Evolutionary conservation across 225 moss, liverwort and hornwort genomes (phyloP), one percentile per base, ranked within the genome.

Genomic region (Physcomitrium patens): DNA sequence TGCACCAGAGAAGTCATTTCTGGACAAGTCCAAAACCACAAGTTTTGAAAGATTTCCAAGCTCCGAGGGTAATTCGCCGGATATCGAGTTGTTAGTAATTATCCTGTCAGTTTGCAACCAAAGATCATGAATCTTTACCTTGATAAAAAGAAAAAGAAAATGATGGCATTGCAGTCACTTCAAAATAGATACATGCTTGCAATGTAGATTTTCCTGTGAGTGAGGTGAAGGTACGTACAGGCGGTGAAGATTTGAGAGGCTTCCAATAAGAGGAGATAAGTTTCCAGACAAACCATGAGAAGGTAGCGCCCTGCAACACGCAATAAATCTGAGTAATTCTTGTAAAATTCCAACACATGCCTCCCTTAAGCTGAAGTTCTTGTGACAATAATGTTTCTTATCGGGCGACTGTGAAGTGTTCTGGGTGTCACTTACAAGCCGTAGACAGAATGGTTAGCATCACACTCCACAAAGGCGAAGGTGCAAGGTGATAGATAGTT

Each of bases 81-180:
- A 85, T 1, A 92, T 65, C 37, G 81, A 87, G 69, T 92, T 92
- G n/a, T 84, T 81, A 49, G 76, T 80, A 5, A 90, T 71, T 10
- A 83, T 84, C 68, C 89, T 92, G 81, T 54, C 67, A 64, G 17
- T 7, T 1, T 41, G 19, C 23, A 23, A 63, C 13, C 61, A 14
- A 7, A 2, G 23, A 20, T 15, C 53, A 31, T 52, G 42, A 67
- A 43, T 42, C 72, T 41, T 28, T 19, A 51, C 12, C 7, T 23
- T 58, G 22, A 3, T 2, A 71, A 47, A 44, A 8, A 10, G 13
- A 54, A 54, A 63, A 11, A 23, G 7, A 59, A 63, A 24, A 5
- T 23, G 44, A 17, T 9, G 20, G 10, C 9, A 18, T 37, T n/a
- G 14, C 27, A 57, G 6, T 43, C 13, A 0, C 53, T 52, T 20